Conservation (phyloP, 2,329 filamentous ascomycete species). For the Colletotrichum gigasporum region DNA sequence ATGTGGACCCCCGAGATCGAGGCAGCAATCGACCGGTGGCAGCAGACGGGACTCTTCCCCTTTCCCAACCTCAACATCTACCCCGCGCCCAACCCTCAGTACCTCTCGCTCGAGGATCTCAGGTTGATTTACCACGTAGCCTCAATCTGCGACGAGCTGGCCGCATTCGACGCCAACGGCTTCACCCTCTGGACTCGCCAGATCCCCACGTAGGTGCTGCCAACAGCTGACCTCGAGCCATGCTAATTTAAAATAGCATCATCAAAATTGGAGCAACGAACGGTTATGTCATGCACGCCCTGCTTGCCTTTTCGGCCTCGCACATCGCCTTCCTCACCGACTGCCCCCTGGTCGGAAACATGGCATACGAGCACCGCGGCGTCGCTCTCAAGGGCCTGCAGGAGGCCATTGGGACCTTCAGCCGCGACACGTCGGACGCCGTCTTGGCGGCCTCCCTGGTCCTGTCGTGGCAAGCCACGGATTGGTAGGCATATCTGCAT, state of each 20-base stretch:
- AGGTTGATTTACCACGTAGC: slow-evolving; percentile 92
- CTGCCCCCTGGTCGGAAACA: slow-evolving; percentile 84
- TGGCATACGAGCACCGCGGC: slow-evolving; percentile 89
- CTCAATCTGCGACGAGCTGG: slow-evolving; percentile 84
- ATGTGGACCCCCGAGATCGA: slow-evolving; percentile 91
- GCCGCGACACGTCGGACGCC: slow-evolving; percentile 86
- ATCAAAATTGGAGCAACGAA: slow-evolving; percentile 84
- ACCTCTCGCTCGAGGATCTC: slow-evolving; percentile 80
- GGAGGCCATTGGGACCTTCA: slow-evolving; percentile 86
- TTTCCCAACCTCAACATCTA: slow-evolving; percentile 84
- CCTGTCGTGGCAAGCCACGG: slow-evolving; percentile 94
- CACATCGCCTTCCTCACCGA: slow-evolving; percentile 91
- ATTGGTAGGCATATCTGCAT: slow-evolving; percentile 76
- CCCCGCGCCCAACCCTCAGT: slow-evolving; percentile 76
- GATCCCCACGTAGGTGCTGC: slow-evolving; percentile 82
- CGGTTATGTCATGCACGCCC: slow-evolving; percentile 91
- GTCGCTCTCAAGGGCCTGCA: slow-evolving; percentile 88
- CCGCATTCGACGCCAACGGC: slow-evolving; percentile 78
- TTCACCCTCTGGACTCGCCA: slow-evolving; percentile 94
- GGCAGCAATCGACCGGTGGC: slow-evolving; percentile 83
- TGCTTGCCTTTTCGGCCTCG: slow-evolving; percentile 93
- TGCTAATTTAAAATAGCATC: slow-evolving; percentile 61
- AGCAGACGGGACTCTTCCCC: slow-evolving; percentile 83
- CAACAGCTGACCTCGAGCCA: neutral
- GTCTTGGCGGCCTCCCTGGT: slow-evolving; percentile 91